Percentiles rank a stretch among this genome's conserved stretches.
phyloP scores from a whole-genome alignment of 345 rosid genomes.

The Excoecaria agallocha region DNA sequence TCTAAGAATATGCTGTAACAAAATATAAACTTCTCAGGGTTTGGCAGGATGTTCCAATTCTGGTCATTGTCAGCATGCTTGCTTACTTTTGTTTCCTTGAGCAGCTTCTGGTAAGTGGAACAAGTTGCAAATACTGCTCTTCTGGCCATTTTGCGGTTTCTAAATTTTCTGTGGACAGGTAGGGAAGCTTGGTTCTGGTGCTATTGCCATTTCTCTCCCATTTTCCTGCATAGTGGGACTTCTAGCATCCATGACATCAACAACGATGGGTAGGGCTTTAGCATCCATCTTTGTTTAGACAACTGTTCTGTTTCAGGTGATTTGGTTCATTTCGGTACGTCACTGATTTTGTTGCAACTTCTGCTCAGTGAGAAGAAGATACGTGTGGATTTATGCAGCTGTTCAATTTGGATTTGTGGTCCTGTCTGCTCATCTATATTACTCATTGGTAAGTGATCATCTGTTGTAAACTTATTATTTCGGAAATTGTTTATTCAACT shows the following conservation, averaged over 20 bases:
- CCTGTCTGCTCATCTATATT: constrained; percentile 71
- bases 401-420: constrained; percentile 67
- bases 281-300: not conserved
- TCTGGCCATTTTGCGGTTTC: constrained; percentile 3
- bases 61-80: constrained; percentile 93
- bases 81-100: constrained; percentile 96
- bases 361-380: constrained; percentile 54
- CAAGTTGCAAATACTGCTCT: not conserved
- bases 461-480: not conserved
- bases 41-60: constrained; percentile 95
- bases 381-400: constrained; percentile 69
- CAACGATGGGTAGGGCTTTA: constrained; percentile 75
- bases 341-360: constrained; percentile 11
- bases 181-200: constrained; percentile 72
- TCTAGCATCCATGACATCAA: constrained; percentile 88
- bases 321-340: not conserved
- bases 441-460: constrained; percentile 55
- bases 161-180: constrained; percentile 42
- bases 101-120: constrained; percentile 77
- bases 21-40: constrained; percentile 46
- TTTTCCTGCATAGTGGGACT: constrained; percentile 89
- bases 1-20: not conserved
- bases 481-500: not conserved
- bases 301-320: not conserved
- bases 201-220: constrained; percentile 90